Evolutionary conservation across 441 rosid species (phyloP).

Genomic region (Arabidopsis lyrata): DNA sequence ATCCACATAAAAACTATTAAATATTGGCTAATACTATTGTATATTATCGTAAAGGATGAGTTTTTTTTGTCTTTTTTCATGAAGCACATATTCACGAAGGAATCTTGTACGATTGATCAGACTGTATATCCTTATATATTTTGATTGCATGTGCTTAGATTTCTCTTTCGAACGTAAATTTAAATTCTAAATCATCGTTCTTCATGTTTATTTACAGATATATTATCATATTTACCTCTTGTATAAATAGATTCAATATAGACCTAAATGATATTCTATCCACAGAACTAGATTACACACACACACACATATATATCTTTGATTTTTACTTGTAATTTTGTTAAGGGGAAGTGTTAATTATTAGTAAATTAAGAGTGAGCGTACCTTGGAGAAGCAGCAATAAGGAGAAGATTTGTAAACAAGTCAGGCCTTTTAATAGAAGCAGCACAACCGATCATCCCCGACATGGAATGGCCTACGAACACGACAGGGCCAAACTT

Average conservation of each 20-base stretch:
- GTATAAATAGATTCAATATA: not conserved
- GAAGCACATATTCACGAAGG: slow-evolving; percentile 18
- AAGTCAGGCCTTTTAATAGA: slow-evolving; percentile 79
- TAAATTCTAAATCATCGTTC: not conserved
- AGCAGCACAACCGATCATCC: slow-evolving; percentile 87
- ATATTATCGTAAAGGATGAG: slow-evolving; percentile 15
- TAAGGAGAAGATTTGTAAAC: slow-evolving; percentile 61
- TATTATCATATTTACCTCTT: not conserved
- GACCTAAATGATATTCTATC: not conserved
- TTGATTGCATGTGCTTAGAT: slow-evolving; percentile 15
- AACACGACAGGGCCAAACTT: slow-evolving; percentile 54
- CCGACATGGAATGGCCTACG: slow-evolving; percentile 91
- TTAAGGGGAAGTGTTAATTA: not conserved
- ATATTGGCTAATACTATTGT: not conserved
- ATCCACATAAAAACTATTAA: slow-evolving; percentile 29
- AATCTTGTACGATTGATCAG: slow-evolving; percentile 6
- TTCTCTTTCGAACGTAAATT: slow-evolving; percentile 16
- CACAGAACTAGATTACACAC: not conserved
- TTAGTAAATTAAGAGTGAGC: not conserved
- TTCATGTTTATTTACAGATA: slow-evolving; percentile 9
- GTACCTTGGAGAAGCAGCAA: slow-evolving; percentile 86
- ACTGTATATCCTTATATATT: not conserved
- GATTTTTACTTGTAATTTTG: not conserved
- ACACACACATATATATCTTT: not conserved
- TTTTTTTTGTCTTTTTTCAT: slow-evolving; percentile 3